Evolutionary conservation across 257 asterid species (phyloP).

Genomic region (Apocynum venetum): DNA sequence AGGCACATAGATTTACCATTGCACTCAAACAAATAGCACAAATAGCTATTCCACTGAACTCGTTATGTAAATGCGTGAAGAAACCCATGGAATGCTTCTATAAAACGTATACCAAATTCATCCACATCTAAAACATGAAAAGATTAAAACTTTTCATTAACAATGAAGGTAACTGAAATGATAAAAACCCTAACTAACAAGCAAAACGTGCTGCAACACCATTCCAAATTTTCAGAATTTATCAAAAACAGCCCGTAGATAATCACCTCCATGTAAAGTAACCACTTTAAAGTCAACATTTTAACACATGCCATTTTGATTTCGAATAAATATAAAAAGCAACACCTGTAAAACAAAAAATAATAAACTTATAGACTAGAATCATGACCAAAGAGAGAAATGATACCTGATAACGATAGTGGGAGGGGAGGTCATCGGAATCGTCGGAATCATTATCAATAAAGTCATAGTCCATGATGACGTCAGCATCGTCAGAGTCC

Average conservation of each 20-base stretch:
- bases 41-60: neutral
- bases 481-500: conserved; percentile 61
- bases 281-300: neutral
- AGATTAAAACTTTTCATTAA: neutral
- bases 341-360: neutral
- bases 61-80: neutral
- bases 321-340: neutral
- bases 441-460: conserved; percentile 77
- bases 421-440: conserved; percentile 51
- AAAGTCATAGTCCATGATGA: conserved; percentile 59
- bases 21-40: neutral
- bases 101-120: neutral
- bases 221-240: neutral
- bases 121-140: neutral
- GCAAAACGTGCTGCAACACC: neutral
- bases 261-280: neutral
- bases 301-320: neutral
- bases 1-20: neutral
- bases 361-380: neutral
- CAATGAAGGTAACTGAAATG: neutral
- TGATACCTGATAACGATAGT: conserved; percentile 67
- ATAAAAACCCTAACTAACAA: neutral
- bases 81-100: neutral
- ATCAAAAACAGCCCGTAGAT: neutral
- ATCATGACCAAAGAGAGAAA: conserved; percentile 3